Evolutionary conservation across 495 filamentous ascomycete genomes (phyloP), one percentile per base, ranked within the genome.

Genomic region (Penicillium nucicola): DNA sequence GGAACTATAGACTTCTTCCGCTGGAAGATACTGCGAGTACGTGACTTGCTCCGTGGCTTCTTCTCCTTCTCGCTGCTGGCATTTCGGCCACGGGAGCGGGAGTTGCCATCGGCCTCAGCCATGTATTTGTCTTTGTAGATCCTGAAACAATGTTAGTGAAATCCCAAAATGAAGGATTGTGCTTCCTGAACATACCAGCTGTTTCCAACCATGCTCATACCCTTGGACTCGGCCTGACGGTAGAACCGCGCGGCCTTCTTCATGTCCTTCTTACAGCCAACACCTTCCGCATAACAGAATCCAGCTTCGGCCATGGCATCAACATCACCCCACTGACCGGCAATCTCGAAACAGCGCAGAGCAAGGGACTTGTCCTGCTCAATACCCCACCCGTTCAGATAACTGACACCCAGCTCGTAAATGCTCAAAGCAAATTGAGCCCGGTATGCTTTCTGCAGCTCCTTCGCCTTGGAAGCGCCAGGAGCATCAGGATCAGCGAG

Each of bases 331-430:
- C 93, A 97, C 57, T 87, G 85, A 41, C 87, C 92, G 33, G 93
- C 95, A 53, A 96, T 95, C 66, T 98, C 93, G 64, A 96, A 98
- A 57, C 95, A 97, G 37, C 90, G 80, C 53, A 98, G 68, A 2
- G 91, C 93, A 45, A 96, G 76, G 4, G 79, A 74, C 62, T 95
- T 96, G 62, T 98, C 92, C 66, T 93, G 89, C 55, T 92, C 84
- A 38, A 92, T 93, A 4, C 93, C 93, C 93, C 93, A 98, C 2
- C 93, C 93, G 56, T 98, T 96, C 81, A 97, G 86, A 65, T 97
- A 89, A 68, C 88, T 93, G n/a, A 96, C 87, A 5, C 93, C 93
- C 15, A 98, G 74, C 71, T 98, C 93, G 53, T 98, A 98, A 30
- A 97, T 88, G 63, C 90, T 90, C 47, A 97, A 73, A 2, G 93